Evolutionary conservation across 768 basidiomycete genomes (phyloP).

Genomic region (Trametes gibbosa): DNA sequence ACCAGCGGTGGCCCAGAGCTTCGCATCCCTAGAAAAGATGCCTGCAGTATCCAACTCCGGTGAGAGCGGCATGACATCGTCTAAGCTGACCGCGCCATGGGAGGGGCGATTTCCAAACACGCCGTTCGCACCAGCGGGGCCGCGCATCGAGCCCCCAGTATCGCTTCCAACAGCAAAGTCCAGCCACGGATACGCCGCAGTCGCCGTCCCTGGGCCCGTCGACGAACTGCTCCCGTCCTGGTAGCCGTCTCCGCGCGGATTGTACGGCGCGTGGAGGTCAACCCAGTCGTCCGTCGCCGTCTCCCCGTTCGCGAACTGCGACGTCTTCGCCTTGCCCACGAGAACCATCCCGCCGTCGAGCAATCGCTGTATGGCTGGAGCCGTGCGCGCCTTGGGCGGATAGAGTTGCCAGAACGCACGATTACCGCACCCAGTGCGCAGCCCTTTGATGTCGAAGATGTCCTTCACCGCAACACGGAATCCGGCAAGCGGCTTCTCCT

Average conservation of each 20-base stretch:
- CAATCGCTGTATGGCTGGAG: conserved; percentile 44
- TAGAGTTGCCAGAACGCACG: conserved; percentile 36
- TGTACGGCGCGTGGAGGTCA: conserved; percentile 32
- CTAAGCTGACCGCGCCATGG: conserved; percentile 27
- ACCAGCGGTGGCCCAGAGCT: conserved; percentile 25
- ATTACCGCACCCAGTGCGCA: conserved; percentile 37
- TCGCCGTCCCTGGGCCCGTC: conserved; percentile 27
- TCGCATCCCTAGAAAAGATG: conserved; percentile 30
- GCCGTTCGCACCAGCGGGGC: conserved; percentile 30
- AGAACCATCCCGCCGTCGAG: conserved; percentile 47
- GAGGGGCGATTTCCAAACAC: conserved; percentile 30
- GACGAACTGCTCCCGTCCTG: conserved; percentile 32
- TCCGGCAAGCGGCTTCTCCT: conserved; percentile 39
- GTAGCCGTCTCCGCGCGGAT: conserved; percentile 33
- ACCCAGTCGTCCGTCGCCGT: conserved; percentile 33
- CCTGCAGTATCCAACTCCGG: conserved; percentile 29
- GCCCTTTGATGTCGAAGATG: conserved; percentile 38
- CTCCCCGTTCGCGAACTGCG: conserved; percentile 50
- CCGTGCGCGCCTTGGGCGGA: conserved; percentile 34
- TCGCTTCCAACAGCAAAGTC: conserved; percentile 32
- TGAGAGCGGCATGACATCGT: conserved; percentile 32
- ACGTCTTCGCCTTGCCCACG: conserved; percentile 54
- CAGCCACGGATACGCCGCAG: conserved; percentile 29
- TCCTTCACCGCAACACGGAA: conserved; percentile 51
- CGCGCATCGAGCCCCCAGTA: conserved; percentile 33